Conservation (phyloP, 139 green algal species). For the Bryopsis sp. region DNA sequence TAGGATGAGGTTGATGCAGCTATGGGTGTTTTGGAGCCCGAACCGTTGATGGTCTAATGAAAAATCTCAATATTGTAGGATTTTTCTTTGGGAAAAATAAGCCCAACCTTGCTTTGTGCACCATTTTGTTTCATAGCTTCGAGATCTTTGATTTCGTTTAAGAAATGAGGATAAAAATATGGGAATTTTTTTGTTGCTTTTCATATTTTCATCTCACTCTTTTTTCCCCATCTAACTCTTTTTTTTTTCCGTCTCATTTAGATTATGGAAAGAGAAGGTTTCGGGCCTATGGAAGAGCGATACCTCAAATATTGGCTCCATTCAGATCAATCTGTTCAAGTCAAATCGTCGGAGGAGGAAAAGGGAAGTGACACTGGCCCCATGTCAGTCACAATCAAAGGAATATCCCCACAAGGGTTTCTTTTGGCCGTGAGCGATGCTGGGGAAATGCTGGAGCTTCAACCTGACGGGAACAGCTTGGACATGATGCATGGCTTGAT, state of each 20-base stretch:
- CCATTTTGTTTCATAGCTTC: not conserved
- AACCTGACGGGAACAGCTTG: conserved; percentile 84
- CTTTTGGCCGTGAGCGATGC: conserved; percentile 52
- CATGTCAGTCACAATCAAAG: conserved; percentile 35
- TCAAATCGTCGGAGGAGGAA: conserved; percentile 14
- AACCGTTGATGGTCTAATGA: no score
- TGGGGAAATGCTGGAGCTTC: conserved; percentile 67
- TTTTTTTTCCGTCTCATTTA: conserved; percentile 37
- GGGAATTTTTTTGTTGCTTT: not conserved
- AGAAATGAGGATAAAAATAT: not conserved
- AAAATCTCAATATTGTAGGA: conserved; percentile 4
- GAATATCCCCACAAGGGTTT: conserved; percentile 57
- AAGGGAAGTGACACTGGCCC: not conserved
- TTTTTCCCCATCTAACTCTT: conserved; percentile 1
- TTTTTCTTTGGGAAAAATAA: not conserved
- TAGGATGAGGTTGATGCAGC: no score
- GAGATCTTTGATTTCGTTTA: not conserved
- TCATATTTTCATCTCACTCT: not conserved
- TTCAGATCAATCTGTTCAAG: conserved; percentile 49
- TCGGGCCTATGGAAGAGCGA: conserved; percentile 45
- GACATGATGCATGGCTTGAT: conserved; percentile 63
- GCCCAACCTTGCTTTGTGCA: not conserved
- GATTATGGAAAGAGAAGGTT: conserved; percentile 51
- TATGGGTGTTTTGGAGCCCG: no score
- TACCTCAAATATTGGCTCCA: conserved; percentile 79